Evolutionary conservation across 805 yeast genomes (phyloP), one percentile per base, ranked within the genome.

Genomic region (Lachancea waltii): DNA sequence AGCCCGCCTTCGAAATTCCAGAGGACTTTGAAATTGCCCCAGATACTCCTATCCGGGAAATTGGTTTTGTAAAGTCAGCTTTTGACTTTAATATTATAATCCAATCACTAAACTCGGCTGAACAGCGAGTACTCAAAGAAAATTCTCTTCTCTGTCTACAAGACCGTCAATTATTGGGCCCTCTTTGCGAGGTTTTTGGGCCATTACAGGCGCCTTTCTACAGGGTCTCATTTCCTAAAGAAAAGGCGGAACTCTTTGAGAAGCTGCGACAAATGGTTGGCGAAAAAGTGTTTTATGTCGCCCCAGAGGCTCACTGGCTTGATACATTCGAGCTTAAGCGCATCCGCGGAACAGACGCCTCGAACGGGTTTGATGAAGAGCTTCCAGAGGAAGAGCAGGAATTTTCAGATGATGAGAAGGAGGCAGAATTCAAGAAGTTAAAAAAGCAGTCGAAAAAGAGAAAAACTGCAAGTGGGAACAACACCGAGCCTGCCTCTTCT

Each of bases 341-440:
- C 16, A 42, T 79, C 14, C 89, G 81, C 52, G 98, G 97, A 17
- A 81, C 87, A 1, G 98, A 92, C 64, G 98, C 98, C 0, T 83
- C 95, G 53, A 92, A 92, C 51, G 80, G 85, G 58, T 82, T 85
- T 56, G 98, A 92, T 59, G 97, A 92, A 63, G 98, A 92, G 53
- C 62, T 90, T 21, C 86, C 95, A 0, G 87, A 79, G 49, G 94
- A 84, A 21, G 97, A 92, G 58, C 95, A 85, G 58, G 97, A 90
- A 56, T 90, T 81, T 49, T 85, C 96, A 1, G 97, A 92, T 58
- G 97, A 92, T 60, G 97, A 90, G 55, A 75, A 75, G 44, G 97
- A 92, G 58, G 73, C 77, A 49, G 80, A 75, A 24, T 75, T 74
- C 31, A 89, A 82, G 54, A 74, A 72, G 37, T 60, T 69, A 16